Conservation (phyloP, 495 filamentous ascomycete species). For the Podospora appendiculata region DNA sequence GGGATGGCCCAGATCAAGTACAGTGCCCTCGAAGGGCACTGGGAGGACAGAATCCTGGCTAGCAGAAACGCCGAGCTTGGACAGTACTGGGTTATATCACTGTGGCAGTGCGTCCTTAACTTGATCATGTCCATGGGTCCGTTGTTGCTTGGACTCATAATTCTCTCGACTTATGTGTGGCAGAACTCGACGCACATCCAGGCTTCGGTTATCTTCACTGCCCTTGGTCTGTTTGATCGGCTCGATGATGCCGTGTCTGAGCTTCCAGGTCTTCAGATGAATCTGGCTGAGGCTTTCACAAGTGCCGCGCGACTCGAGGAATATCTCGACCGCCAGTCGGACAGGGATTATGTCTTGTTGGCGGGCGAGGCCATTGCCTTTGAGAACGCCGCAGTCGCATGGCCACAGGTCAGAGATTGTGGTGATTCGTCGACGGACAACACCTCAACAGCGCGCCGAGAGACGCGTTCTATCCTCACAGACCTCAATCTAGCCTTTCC, state of each 20-base stretch:
- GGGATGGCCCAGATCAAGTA: conserved; percentile 71
- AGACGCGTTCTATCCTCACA: conserved; percentile 27
- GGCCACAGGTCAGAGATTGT: conserved; percentile 4
- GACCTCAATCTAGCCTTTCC: conserved; percentile 54
- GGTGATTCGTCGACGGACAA: neutral
- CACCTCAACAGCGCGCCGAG: conserved; percentile 11
- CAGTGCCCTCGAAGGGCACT: conserved; percentile 57
- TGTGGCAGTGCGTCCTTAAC: conserved; percentile 41
- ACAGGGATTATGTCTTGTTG: conserved; percentile 11
- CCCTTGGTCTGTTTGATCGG: conserved; percentile 22
- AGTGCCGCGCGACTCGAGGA: conserved; percentile 19
- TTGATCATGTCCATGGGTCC: conserved; percentile 55
- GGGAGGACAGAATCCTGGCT: conserved; percentile 54
- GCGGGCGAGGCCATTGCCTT: conserved; percentile 12
- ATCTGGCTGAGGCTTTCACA: conserved; percentile 20
- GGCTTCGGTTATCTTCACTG: conserved; percentile 21
- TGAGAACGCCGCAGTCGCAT: conserved; percentile 20
- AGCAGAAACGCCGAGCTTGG: conserved; percentile 53
- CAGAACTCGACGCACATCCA: conserved; percentile 12
- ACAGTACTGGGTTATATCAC: conserved; percentile 49
- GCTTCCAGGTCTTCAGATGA: conserved; percentile 14
- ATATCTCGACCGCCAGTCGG: conserved; percentile 12
- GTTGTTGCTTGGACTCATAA: conserved; percentile 53
- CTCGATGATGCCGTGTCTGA: conserved; percentile 18
- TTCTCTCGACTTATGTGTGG: conserved; percentile 51